Base-by-base conservation (phyloP, 2,329 filamentous ascomycete genomes). In the Incumbomyces delicatus region DNA sequence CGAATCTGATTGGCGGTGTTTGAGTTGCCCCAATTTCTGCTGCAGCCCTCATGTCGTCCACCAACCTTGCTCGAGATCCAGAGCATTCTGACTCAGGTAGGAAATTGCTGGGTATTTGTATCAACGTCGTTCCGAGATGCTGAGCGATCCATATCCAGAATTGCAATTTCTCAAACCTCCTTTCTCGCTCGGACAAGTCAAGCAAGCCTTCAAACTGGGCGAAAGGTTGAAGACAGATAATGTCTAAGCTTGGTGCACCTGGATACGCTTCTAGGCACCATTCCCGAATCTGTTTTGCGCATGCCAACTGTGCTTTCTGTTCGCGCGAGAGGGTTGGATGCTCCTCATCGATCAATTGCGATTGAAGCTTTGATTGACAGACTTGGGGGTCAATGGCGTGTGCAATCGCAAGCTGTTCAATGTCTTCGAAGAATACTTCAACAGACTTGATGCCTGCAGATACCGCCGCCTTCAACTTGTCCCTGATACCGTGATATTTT, bases 371-470 rank as follows among this genome's bases (percentile, higher is more conserved):
- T 13, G 39, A 14, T 5, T 44, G 39, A 34, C 48, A 46, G n/a
- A 39, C 48, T 32, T 53, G 42, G 6, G 47, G 31, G 3, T 40
- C 27, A 3, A 27, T n/a, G 2, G 7, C 6, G 22, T 17, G 12
- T n/a, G 22, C 20, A 5, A 46, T 38, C 53, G 81, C 77, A 12
- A 83, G 59, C 56, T 80, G 77, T 49, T 77, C 68, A 2, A 90
- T 73, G 61, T 90, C 85, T 60, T 90, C 85, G 62, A 83, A 80
- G 68, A 87, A 88, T 16, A 88, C 71, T 61, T 90, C 85, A 53
- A 90, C 76, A 43, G 82, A 83, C 49, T 74, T 63, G 60, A 87
- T 78, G 16, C 80, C 80, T 55, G 83, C 73, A 46, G 71, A 68
- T 5, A 75, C 69, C 8, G 85, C 85, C 66, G 80, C 76, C 59